Conservation (phyloP, 805 yeast species). For the Myxozyma neotropica region DNA sequence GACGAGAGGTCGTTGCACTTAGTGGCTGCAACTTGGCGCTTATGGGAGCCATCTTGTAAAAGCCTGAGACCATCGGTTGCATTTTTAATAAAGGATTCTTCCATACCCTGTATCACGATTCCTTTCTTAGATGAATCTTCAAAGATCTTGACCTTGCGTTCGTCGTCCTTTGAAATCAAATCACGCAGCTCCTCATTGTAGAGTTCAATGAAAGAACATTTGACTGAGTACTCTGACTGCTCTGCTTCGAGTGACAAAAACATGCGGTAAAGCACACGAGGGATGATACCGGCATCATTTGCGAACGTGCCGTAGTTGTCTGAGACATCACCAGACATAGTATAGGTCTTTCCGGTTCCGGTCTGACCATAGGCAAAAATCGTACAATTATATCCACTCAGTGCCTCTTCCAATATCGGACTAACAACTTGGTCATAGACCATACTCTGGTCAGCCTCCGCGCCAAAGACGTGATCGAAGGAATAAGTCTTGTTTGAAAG, state of each 20-base stretch:
- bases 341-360: constrained; percentile 70
- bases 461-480: constrained; percentile 82
- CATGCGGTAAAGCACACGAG: constrained; percentile 57
- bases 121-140: constrained; percentile 53
- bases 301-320: constrained; percentile 34
- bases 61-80: constrained; percentile 56
- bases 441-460: constrained; percentile 71
- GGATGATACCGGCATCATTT: constrained; percentile 64
- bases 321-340: constrained; percentile 40
- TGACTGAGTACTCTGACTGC: constrained; percentile 63
- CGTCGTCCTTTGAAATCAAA: constrained; percentile 52
- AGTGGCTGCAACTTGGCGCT: constrained; percentile 76
- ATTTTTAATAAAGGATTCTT: constrained; percentile 53
- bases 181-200: constrained; percentile 87
- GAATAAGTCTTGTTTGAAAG: constrained; percentile 56
- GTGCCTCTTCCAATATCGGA: constrained; percentile 64
- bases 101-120: constrained; percentile 59
- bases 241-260: constrained; percentile 52
- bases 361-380: constrained; percentile 80
- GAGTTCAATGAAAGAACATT: constrained; percentile 78
- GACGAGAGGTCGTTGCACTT: constrained; percentile 76
- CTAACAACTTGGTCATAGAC: constrained; percentile 69
- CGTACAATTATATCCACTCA: constrained; percentile 77
- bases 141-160: constrained; percentile 57
- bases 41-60: constrained; percentile 59